Conservation (phyloP, 1,139 yeast species). For the Magnusiomyces suaveolens region DNA sequence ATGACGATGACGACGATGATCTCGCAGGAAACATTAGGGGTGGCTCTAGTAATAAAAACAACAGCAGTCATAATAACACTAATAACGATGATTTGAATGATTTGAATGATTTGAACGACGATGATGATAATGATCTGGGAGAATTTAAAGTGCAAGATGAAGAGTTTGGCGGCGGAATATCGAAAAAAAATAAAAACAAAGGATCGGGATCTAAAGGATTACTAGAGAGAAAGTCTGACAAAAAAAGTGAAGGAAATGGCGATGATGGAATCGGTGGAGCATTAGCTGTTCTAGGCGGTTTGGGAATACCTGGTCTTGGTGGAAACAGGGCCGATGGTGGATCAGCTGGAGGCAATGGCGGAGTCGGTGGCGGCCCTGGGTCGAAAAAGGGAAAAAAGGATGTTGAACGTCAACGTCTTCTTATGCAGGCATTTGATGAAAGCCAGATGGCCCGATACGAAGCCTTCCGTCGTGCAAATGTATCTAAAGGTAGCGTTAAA, state of each 20-base stretch:
- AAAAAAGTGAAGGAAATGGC: constrained; percentile 33
- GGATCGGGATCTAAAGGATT: constrained; percentile 17
- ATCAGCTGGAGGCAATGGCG: constrained; percentile 13
- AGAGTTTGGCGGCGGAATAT: constrained; percentile 11
- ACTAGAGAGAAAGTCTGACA: constrained; percentile 15
- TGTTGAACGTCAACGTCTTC: constrained; percentile 49
- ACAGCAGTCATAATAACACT: too few species aligned
- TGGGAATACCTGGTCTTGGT: constrained; percentile 11
- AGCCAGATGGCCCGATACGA: constrained; percentile 85
- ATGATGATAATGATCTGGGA: constrained; percentile 20
- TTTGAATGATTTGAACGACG: constrained; percentile 5
- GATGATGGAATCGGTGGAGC: constrained; percentile 15
- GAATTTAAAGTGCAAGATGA: constrained; percentile 15
- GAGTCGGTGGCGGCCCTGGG: neutral
- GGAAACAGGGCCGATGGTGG: constrained; percentile 17
- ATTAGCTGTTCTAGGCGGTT: constrained; percentile 11
- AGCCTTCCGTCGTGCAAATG: constrained; percentile 72
- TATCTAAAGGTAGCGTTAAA: constrained; percentile 71
- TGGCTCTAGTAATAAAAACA: too few species aligned
- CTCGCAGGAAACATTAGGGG: too few species aligned
- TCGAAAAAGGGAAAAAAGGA: neutral
- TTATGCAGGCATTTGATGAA: constrained; percentile 65
- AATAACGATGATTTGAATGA: too few species aligned
- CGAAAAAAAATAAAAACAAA: constrained; percentile 10
- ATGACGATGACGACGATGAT: too few species aligned